phyloP scores from a whole-genome alignment of 2,329 filamentous ascomycete genomes.

The Drechslerella stenobrocha region DNA sequence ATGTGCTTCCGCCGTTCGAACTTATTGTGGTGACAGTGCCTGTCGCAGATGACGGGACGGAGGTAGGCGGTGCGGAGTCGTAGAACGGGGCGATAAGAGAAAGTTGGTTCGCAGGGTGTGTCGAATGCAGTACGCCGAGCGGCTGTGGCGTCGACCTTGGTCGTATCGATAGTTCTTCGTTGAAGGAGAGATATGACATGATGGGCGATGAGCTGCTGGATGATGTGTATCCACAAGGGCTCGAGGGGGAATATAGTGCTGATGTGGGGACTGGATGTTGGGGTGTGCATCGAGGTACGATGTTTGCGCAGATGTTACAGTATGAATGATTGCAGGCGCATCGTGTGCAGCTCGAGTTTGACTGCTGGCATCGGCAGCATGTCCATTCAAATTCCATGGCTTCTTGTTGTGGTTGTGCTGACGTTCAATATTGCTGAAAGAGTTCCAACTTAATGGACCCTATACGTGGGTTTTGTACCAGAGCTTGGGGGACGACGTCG shows the following conservation, averaged over 20 bases:
- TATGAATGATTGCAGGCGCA: constrained; percentile 47
- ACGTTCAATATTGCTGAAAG: constrained; percentile 8
- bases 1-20: constrained; percentile 41
- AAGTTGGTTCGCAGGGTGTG: constrained; percentile 41
- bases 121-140: constrained; percentile 37
- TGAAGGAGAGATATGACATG: constrained; percentile 32
- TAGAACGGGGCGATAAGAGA: constrained; percentile 46
- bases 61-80: constrained; percentile 39
- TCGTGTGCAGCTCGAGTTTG: constrained; percentile 43
- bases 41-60: constrained; percentile 21
- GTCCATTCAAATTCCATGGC: constrained; percentile 49
- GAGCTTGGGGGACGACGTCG: neutral
- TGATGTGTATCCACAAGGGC: constrained; percentile 33
- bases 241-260: constrained; percentile 25
- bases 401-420: constrained; percentile 8
- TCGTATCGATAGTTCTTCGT: constrained; percentile 31
- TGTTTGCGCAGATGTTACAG: constrained; percentile 46
- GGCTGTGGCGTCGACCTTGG: constrained; percentile 42
- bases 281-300: constrained; percentile 34
- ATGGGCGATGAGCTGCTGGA: constrained; percentile 40
- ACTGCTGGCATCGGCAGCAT: constrained; percentile 45
- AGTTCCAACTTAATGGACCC: constrained; percentile 44
- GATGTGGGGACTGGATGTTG: constrained; percentile 23
- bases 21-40: constrained; percentile 44
- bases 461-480: constrained; percentile 12